These are phyloP conservation scores for Serpula lacrymans DNA, from an alignment of 768 basidiomycete genomes.

Conservation along the genomic window DNA sequence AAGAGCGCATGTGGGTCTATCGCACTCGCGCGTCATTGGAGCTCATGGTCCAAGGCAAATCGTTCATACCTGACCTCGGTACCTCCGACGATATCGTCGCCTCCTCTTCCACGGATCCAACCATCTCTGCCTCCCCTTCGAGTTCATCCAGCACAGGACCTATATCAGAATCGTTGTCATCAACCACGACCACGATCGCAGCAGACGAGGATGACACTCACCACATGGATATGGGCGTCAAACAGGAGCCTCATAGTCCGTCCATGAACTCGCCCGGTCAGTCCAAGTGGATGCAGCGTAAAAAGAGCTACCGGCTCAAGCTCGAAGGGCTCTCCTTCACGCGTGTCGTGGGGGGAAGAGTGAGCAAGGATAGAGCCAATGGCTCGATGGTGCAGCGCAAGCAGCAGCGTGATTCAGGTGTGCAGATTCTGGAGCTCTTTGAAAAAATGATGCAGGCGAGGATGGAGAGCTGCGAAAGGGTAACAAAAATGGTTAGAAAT, in stretches of 20 bases:
- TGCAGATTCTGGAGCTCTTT: constrained; percentile 63
- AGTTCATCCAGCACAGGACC: constrained; percentile 13
- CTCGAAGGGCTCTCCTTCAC: constrained; percentile 40
- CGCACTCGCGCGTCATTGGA: constrained; percentile 61
- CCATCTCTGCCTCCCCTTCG: constrained; percentile 16
- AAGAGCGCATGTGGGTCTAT: constrained; percentile 70
- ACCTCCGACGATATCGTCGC: constrained; percentile 3
- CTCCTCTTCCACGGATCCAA: too few species aligned
- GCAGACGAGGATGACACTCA: constrained; percentile 13
- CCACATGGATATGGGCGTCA: constrained; percentile 16
- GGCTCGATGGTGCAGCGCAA: constrained; percentile 21
- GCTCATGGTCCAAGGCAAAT: constrained; percentile 34
- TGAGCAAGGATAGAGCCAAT: constrained; percentile 19
- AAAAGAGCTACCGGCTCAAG: constrained; percentile 54
- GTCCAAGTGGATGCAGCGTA: constrained; percentile 51
- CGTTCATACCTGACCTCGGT: constrained; percentile 8
- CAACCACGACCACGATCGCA: constrained; percentile 9
- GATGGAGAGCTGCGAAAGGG: constrained; percentile 72
- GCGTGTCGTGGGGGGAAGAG: constrained; percentile 19
- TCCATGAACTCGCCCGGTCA: constrained; percentile 19
- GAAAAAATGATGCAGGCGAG: constrained; percentile 70
- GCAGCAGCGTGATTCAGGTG: constrained; percentile 34
- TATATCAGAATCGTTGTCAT: constrained; percentile 14
- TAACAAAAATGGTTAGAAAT: constrained; percentile 53
- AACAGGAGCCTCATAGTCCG: constrained; percentile 25